Conservation (phyloP, 1,139 yeast genomes). For the Zygosaccharomyces sapae region DNA sequence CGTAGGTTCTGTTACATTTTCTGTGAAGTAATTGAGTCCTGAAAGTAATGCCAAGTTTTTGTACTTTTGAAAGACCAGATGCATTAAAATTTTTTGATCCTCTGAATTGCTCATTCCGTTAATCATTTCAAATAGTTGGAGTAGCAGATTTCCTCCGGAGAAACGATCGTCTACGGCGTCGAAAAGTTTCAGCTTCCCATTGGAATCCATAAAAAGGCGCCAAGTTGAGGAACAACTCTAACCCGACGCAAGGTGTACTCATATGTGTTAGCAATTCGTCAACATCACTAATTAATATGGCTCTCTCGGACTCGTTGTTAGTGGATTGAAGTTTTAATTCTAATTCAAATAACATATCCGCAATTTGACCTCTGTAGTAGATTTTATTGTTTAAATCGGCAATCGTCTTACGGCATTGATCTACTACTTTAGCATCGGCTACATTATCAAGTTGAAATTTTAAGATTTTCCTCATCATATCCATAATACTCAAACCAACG, state of each 20-base stretch:
- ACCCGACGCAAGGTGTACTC: slow-evolving; percentile 22
- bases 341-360: slow-evolving; percentile 35
- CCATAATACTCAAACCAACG: slow-evolving; percentile 87
- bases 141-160: slow-evolving; percentile 24
- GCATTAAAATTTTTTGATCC: slow-evolving; percentile 23
- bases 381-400: slow-evolving; percentile 32
- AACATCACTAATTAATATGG: slow-evolving; percentile 24
- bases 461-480: slow-evolving; percentile 62
- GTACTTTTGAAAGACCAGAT: slow-evolving; percentile 26
- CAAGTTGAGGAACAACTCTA: slow-evolving; percentile 31
- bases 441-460: slow-evolving; percentile 50
- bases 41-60: slow-evolving; percentile 29
- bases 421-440: slow-evolving; percentile 20
- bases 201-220: slow-evolving; percentile 19
- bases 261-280: slow-evolving; percentile 22
- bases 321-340: slow-evolving; percentile 24
- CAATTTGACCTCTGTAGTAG: slow-evolving; percentile 35
- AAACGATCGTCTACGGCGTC: slow-evolving; percentile 24
- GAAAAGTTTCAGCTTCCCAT: slow-evolving; percentile 18
- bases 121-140: slow-evolving; percentile 24
- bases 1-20: slow-evolving; percentile 20
- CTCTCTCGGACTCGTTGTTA: slow-evolving; percentile 12
- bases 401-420: slow-evolving; percentile 30
- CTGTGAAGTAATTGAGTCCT: slow-evolving; percentile 32
- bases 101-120: slow-evolving; percentile 15